phyloP scores from a whole-genome alignment of 805 yeast genomes.

The Myxozyma nipponensis region DNA sequence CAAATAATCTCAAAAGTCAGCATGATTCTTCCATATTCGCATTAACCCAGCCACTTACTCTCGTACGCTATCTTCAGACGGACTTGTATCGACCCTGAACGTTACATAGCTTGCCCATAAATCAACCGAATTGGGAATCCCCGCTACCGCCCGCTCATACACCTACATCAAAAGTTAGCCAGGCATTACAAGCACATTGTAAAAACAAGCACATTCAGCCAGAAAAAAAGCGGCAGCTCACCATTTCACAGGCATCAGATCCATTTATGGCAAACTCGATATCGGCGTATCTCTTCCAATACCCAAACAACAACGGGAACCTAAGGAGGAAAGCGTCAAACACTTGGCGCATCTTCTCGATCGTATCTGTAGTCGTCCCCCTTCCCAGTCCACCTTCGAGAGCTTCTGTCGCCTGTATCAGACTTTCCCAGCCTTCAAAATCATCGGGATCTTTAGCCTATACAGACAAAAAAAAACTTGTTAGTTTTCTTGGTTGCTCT shows the following conservation, averaged over 20 bases:
- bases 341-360: conserved; percentile 32
- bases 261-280: conserved; percentile 36
- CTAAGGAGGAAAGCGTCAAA: conserved; percentile 34
- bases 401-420: conserved; percentile 33
- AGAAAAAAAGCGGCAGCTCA: too few relatives aligned
- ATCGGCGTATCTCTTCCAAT: conserved; percentile 43
- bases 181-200: neutral
- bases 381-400: conserved; percentile 36
- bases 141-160: conserved; percentile 37
- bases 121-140: conserved; percentile 34
- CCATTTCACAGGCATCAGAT: conserved; percentile 35
- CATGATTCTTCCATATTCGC: too few relatives aligned
- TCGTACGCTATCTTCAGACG: conserved; percentile 26
- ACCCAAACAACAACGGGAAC: conserved; percentile 41
- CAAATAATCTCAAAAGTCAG: conserved; percentile 45
- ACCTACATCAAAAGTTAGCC: conserved; percentile 19
- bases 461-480: too few relatives aligned
- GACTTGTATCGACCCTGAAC: conserved; percentile 35
- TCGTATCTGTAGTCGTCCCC: conserved; percentile 30
- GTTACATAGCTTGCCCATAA: conserved; percentile 40
- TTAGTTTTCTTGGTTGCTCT: too few relatives aligned
- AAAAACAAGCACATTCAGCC: too few relatives aligned
- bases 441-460: conserved; percentile 34
- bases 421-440: conserved; percentile 37
- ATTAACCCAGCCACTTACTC: conserved; percentile 8